phyloP scores from a whole-genome alignment of 768 basidiomycete species.

The Phaeolepiota aurea region DNA sequence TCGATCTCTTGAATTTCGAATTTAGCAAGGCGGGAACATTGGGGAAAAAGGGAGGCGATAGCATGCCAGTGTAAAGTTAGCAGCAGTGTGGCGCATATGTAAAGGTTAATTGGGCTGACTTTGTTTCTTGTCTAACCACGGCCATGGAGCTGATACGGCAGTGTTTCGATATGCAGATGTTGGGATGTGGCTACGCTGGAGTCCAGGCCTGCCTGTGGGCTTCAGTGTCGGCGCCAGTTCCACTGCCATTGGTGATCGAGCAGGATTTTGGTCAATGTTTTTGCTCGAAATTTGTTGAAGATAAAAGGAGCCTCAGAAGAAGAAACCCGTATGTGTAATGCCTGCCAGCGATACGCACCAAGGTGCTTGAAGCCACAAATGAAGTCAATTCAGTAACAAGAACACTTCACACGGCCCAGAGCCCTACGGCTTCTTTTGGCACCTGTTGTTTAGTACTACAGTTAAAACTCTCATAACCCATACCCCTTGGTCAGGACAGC shows the following conservation, averaged over 20 bases:
- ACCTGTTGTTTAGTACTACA: too few species aligned
- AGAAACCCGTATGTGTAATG: neutral
- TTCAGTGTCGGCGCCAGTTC: neutral
- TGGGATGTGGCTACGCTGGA: neutral
- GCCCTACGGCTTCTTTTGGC: too few species aligned
- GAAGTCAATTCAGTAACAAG: too few species aligned
- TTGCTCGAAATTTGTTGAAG: too few species aligned
- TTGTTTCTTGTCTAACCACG: neutral
- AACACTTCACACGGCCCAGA: too few species aligned
- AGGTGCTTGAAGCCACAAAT: too few species aligned
- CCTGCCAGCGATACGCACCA: too few species aligned
- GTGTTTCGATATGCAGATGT: neutral
- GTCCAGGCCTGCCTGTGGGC: too few species aligned
- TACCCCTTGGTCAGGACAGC: too few species aligned
- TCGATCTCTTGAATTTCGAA: slow-evolving; percentile 26
- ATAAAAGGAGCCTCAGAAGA: too few species aligned
- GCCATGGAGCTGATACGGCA: slow-evolving; percentile 1
- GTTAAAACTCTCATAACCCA: too few species aligned
- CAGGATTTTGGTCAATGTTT: neutral
- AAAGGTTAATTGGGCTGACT: neutral
- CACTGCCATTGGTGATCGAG: neutral
- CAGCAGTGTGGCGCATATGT: neutral
- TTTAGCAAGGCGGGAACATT: slow-evolving; percentile 1
- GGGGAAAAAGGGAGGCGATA: too few species aligned
- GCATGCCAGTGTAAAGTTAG: neutral